phyloP scores from a whole-genome alignment of 352 stramenopile genomes.

The Phytophthora quininea region DNA sequence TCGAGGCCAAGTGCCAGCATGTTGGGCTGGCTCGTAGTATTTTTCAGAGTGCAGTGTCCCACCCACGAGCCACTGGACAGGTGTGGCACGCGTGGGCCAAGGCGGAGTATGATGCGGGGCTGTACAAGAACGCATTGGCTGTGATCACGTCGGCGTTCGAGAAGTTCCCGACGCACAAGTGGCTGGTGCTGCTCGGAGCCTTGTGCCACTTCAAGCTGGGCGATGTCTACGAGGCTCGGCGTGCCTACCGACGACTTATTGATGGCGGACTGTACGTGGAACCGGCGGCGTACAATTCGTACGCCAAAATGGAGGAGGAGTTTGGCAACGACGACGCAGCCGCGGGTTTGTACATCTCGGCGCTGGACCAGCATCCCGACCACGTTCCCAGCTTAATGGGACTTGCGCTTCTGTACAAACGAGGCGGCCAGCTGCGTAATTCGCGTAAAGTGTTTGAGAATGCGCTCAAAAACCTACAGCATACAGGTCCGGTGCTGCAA shows the following conservation, averaged over 20 bases:
- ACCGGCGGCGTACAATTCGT: constrained; percentile 80
- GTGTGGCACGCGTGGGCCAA: constrained; percentile 90
- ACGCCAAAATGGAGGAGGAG: constrained; percentile 85
- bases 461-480: constrained; percentile 57
- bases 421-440: constrained; percentile 46
- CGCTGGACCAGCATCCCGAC: constrained; percentile 63
- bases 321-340: constrained; percentile 75
- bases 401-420: constrained; percentile 69
- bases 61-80: constrained; percentile 64
- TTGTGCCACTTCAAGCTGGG: constrained; percentile 83
- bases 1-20: constrained; percentile 78
- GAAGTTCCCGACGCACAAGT: constrained; percentile 82
- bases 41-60: constrained; percentile 58
- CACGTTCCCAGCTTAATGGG: constrained; percentile 84
- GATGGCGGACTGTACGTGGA: constrained; percentile 78
- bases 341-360: constrained; percentile 65
- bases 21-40: constrained; percentile 68
- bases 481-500: constrained; percentile 62
- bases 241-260: constrained; percentile 74
- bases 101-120: constrained; percentile 76
- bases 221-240: constrained; percentile 75
- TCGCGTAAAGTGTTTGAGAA: constrained; percentile 75
- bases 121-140: constrained; percentile 77
- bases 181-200: constrained; percentile 76
- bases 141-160: constrained; percentile 69